A percentile compares a stretch with the other conserved stretches of the same genome.
Evolutionary conservation across 768 basidiomycete species (phyloP).

Genomic region (Sporobolomyces pararoseus): DNA sequence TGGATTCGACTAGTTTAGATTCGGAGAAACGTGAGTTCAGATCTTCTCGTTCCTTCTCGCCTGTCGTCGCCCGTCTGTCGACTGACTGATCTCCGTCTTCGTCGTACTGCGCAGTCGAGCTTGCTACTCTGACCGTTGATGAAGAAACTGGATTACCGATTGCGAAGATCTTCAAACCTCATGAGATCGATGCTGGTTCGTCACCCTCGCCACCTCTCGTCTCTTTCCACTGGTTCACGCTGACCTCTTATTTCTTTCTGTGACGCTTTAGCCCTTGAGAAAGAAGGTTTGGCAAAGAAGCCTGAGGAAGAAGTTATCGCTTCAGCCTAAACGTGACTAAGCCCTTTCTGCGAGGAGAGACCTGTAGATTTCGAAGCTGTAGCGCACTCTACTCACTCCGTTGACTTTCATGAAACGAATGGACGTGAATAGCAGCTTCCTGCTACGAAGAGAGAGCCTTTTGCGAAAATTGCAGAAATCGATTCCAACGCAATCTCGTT

Average conservation of each 20-base stretch:
- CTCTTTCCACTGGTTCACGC: too few relatives aligned
- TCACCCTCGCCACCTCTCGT: too few relatives aligned
- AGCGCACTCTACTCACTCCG: neutral
- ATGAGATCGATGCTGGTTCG: constrained; percentile 46
- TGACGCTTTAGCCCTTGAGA: constrained; percentile 42
- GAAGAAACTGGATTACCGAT: constrained; percentile 50
- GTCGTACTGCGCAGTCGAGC: constrained; percentile 66
- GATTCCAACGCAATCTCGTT: too few relatives aligned
- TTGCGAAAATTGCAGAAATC: too few relatives aligned
- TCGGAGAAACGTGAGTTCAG: constrained; percentile 81
- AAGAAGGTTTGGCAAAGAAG: constrained; percentile 46
- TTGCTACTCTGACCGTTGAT: constrained; percentile 87
- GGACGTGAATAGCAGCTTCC: too few relatives aligned
- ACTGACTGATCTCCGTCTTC: neutral
- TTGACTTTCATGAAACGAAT: too few relatives aligned
- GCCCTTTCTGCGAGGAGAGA: neutral
- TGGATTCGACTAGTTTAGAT: constrained; percentile 95
- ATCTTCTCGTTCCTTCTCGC: too few relatives aligned
- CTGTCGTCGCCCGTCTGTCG: too few relatives aligned
- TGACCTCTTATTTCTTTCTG: too few relatives aligned
- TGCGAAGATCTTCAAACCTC: constrained; percentile 45
- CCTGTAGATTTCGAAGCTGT: neutral
- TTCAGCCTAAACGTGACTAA: neutral
- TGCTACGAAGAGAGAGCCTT: too few relatives aligned
- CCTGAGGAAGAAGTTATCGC: constrained; percentile 39